A percentile compares a stretch with the other conserved stretches of the same genome.
Conservation (phyloP, 768 basidiomycete genomes). For the Pseudohyphozyma bogoriensis region DNA sequence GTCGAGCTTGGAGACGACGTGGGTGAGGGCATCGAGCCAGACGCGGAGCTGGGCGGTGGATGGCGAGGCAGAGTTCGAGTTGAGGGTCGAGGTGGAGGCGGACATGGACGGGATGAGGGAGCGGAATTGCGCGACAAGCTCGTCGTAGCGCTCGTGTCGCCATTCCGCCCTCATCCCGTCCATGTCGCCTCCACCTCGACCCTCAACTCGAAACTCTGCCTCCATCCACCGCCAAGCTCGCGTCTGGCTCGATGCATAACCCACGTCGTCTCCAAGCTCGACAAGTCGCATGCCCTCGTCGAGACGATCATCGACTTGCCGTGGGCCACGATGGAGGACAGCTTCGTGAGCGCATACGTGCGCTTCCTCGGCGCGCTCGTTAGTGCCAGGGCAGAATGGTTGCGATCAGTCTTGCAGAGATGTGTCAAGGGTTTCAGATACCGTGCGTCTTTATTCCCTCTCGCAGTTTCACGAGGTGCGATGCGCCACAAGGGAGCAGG, state of each 20-base stretch:
- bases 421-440: conserved; percentile 77
- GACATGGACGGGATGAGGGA: conserved; percentile 29
- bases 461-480: too few relatives aligned
- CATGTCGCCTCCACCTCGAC: conserved; percentile 40
- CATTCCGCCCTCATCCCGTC: too few relatives aligned
- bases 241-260: conserved; percentile 75
- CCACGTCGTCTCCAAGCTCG: conserved; percentile 83
- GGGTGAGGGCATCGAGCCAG: conserved; percentile 78
- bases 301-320: conserved; percentile 77
- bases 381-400: conserved; percentile 82
- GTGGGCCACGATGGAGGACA: conserved; percentile 79
- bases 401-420: conserved; percentile 69
- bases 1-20: conserved; percentile 83
- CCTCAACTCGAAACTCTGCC: conserved; percentile 35
- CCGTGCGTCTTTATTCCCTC: conserved; percentile 70
- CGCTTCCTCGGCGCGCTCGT: conserved; percentile 84
- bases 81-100: conserved; percentile 39
- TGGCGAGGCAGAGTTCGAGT: conserved; percentile 39
- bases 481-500: too few relatives aligned
- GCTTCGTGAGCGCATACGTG: conserved; percentile 77
- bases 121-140: conserved; percentile 73
- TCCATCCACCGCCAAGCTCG: conserved; percentile 48
- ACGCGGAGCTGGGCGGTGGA: conserved; percentile 50
- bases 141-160: conserved; percentile 71
- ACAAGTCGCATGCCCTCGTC: conserved; percentile 70